Percentiles rank a stretch among this genome's conserved stretches.
Evolutionary conservation across 208 protist genomes (phyloP).

Genomic region (Leishmania arabica): DNA sequence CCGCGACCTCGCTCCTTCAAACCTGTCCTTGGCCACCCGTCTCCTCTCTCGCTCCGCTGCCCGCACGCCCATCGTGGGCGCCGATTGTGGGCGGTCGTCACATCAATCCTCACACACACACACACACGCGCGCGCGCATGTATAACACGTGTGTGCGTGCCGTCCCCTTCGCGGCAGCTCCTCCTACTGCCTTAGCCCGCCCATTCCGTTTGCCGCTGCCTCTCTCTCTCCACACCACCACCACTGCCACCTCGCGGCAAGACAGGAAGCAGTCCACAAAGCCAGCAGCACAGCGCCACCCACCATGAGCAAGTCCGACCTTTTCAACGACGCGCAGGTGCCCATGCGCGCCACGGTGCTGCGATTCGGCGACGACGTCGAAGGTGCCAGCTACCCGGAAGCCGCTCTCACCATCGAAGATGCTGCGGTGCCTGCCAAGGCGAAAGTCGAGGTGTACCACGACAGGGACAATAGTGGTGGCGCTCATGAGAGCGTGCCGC

Average conservation of each 20-base stretch:
- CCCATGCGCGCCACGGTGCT: not conserved
- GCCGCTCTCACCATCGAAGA: not conserved
- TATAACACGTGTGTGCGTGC: not conserved
- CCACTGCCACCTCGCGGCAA: too few species aligned
- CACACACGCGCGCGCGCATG: too few species aligned
- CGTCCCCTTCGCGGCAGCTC: not conserved
- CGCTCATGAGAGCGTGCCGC: not conserved
- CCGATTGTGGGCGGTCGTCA: too few species aligned
- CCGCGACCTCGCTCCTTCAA: not conserved
- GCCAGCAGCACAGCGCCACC: not conserved
- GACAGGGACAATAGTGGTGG: not conserved
- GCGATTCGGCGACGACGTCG: slow-evolving; percentile 2
- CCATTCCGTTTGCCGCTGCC: not conserved
- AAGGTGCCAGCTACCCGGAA: slow-evolving; percentile 4
- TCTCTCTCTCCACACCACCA: not conserved
- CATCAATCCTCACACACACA: too few species aligned
- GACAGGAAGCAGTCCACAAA: too few species aligned
- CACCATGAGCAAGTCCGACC: not conserved
- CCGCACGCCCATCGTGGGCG: not conserved
- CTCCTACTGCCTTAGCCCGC: not conserved
- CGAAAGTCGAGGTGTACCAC: not conserved
- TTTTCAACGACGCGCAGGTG: not conserved
- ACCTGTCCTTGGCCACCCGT: too few species aligned
- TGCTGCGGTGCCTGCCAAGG: not conserved
- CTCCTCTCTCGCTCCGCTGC: not conserved